Evolutionary conservation across 306 rosid species (phyloP).

Genomic region (Boehmeria nivea): DNA sequence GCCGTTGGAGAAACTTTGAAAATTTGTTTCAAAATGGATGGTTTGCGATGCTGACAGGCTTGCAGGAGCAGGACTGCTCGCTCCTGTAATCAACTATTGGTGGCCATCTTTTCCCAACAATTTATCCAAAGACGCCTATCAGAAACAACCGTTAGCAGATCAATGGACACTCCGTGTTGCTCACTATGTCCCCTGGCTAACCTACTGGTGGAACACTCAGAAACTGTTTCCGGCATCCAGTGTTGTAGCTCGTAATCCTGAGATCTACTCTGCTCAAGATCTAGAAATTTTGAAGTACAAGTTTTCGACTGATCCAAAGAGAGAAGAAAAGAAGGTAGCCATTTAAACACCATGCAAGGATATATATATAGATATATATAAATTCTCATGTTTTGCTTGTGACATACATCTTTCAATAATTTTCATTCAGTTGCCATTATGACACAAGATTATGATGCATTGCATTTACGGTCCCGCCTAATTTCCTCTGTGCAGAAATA

Average conservation of each 20-base stretch:
- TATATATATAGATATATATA: no score
- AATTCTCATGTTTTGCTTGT: no score
- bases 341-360: no score
- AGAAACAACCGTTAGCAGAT: conserved; percentile 31
- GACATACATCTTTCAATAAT: no score
- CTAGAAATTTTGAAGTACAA: conserved; percentile 11
- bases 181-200: conserved; percentile 47
- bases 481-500: conserved; percentile 23
- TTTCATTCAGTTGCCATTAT: no score
- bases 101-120: conserved; percentile 46
- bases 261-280: conserved; percentile 37
- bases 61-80: conserved; percentile 36
- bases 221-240: conserved; percentile 48
- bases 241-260: conserved; percentile 19
- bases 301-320: not conserved
- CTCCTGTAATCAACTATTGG: conserved; percentile 55
- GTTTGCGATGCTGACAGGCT: conserved; percentile 32
- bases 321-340: conserved; percentile 20
- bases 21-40: not conserved
- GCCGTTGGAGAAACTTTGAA: not conserved
- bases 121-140: conserved; percentile 26
- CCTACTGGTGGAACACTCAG: conserved; percentile 54
- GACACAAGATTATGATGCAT: no score
- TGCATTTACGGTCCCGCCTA: not conserved
- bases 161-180: conserved; percentile 48